phyloP scores from a whole-genome alignment of 1,139 yeast genomes.

The Sugiyamaella castrensis region DNA sequence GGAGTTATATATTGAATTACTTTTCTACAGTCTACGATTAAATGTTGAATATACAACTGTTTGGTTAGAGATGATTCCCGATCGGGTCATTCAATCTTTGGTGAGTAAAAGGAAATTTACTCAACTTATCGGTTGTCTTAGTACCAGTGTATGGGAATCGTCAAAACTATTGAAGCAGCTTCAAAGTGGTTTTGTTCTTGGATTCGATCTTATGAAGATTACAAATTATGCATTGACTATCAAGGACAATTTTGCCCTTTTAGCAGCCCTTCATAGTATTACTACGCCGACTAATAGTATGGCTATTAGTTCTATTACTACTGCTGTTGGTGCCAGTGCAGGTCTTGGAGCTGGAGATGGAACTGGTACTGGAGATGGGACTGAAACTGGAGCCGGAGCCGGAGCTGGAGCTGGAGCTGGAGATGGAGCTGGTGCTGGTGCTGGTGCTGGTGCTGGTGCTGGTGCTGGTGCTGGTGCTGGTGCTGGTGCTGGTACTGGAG shows the following conservation, averaged over 20 bases:
- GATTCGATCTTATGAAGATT: constrained; percentile 18
- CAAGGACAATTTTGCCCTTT: constrained; percentile 15
- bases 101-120: constrained; percentile 13
- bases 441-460: constrained; percentile 13
- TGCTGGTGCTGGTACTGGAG: constrained; percentile 4
- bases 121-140: constrained; percentile 14
- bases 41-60: constrained; percentile 20
- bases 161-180: constrained; percentile 6
- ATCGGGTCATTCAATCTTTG: constrained; percentile 11
- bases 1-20: constrained; percentile 15
- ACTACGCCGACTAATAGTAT: not conserved
- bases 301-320: too few relatives aligned
- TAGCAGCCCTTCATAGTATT: constrained; percentile 10
- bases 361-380: too few relatives aligned
- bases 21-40: constrained; percentile 19
- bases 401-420: not conserved
- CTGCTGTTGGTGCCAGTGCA: too few relatives aligned
- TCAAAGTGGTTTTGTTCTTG: constrained; percentile 3
- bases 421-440: constrained; percentile 6
- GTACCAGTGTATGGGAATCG: constrained; percentile 18
- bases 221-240: constrained; percentile 19
- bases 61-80: constrained; percentile 13
- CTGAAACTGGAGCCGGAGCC: too few relatives aligned
- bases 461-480: constrained; percentile 1
- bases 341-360: too few relatives aligned